Conservation (phyloP, 1,139 yeast species). For the Eremothecium sinecaudum region DNA sequence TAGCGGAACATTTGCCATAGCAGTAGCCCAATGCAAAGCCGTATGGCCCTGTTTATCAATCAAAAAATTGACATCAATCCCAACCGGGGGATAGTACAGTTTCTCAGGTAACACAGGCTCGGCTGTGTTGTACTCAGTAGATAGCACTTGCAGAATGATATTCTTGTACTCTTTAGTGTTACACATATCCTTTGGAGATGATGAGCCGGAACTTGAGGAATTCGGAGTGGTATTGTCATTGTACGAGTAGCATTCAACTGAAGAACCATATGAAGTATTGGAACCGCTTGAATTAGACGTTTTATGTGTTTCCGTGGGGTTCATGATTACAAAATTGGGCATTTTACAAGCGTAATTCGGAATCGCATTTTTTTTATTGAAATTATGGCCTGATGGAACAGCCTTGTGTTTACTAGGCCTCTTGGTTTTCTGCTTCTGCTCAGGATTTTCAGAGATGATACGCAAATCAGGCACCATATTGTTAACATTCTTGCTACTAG, state of each 20-base stretch:
- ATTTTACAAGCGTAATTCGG: conserved; percentile 6
- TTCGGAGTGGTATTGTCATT: conserved; percentile 36
- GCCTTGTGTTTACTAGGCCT: not conserved
- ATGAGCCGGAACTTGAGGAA: conserved; percentile 30
- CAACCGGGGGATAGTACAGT: conserved; percentile 63
- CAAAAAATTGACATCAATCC: conserved; percentile 73
- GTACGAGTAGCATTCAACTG: conserved; percentile 23
- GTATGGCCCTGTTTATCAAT: conserved; percentile 96
- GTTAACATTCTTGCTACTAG: conserved; percentile 9
- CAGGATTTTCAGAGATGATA: conserved; percentile 5
- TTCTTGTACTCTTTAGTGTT: conserved; percentile 24
- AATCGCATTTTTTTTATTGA: not conserved
- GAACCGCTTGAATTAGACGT: conserved; percentile 30
- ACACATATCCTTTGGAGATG: conserved; percentile 8
- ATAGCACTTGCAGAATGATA: conserved; percentile 30
- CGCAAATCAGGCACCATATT: not conserved
- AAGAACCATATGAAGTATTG: conserved; percentile 20
- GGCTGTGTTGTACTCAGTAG: conserved; percentile 59
- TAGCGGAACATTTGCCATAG: conserved; percentile 72
- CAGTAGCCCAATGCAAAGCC: conserved; percentile 94
- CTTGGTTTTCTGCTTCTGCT: conserved; percentile 5
- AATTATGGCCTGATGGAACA: not conserved
- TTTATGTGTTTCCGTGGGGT: conserved; percentile 10
- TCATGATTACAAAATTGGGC: conserved; percentile 6
- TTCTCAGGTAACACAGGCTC: conserved; percentile 55